A percentile compares a stretch with the other conserved stretches of the same genome.
phyloP scores from a whole-genome alignment of 345 rosid species.

The Aethionema arabicum region DNA sequence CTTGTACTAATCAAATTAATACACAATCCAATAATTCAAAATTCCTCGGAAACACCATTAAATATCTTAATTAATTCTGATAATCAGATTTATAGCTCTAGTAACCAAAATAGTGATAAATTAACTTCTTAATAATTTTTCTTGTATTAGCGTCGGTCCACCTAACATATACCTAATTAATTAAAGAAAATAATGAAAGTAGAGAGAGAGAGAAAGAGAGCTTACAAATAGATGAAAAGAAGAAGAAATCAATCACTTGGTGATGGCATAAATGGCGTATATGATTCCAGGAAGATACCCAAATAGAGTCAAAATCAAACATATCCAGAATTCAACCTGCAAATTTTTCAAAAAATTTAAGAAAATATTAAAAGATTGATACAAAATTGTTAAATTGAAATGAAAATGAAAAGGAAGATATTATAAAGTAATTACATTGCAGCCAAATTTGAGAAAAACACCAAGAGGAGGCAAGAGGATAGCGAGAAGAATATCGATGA shows the following conservation, averaged over 20 bases:
- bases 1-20: conserved; percentile 10
- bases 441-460: conserved; percentile 80
- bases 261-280: conserved; percentile 68
- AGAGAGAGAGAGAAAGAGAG: conserved; percentile 15
- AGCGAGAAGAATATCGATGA: conserved; percentile 70
- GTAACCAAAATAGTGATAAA: not conserved
- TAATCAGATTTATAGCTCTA: too few species aligned
- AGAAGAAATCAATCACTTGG: conserved; percentile 46
- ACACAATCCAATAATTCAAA: not conserved
- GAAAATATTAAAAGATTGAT: not conserved
- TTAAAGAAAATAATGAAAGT: not conserved
- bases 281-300: conserved; percentile 85
- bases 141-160: conserved; percentile 7
- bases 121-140: not conserved
- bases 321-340: conserved; percentile 88
- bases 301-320: conserved; percentile 61
- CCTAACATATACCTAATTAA: conserved; percentile 16
- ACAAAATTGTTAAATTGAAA: not conserved
- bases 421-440: conserved; percentile 43
- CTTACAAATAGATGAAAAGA: conserved; percentile 30
- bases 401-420: not conserved
- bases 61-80: not conserved
- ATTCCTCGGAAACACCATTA: not conserved
- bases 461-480: conserved; percentile 92
- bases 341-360: not conserved